phyloP scores from a whole-genome alignment of 1,139 yeast genomes.

The Candida pseudoviswanathii region DNA sequence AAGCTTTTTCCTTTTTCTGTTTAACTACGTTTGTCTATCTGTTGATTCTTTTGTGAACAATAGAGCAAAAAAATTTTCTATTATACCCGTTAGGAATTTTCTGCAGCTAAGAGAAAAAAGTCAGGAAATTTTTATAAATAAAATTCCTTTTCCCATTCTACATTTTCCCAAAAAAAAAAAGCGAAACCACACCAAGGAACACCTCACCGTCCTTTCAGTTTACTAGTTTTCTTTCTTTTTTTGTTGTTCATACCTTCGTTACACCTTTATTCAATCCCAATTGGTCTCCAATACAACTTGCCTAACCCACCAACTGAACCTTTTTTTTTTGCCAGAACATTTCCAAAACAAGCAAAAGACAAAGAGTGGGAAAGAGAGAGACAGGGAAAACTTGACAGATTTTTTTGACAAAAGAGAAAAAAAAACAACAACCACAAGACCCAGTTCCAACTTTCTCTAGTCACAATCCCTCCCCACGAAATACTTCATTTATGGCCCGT shows the following conservation, averaged over 20 bases:
- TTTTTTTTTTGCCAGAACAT: conserved; percentile 1
- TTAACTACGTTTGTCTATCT: neutral
- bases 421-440: neutral
- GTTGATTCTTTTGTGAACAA: too few relatives aligned
- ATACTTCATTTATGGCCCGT: conserved; percentile 14
- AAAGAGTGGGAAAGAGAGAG: neutral
- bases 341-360: conserved; percentile 1
- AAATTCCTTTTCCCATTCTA: neutral
- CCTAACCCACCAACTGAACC: neutral
- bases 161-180: neutral
- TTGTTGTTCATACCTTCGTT: neutral
- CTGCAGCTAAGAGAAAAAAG: neutral
- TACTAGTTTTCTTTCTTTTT: neutral
- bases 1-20: neutral
- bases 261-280: neutral
- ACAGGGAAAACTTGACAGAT: neutral
- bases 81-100: neutral
- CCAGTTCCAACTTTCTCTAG: neutral
- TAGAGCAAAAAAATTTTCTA: neutral
- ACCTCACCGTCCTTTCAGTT: neutral
- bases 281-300: neutral
- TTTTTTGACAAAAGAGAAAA: conserved; percentile 1
- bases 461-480: neutral
- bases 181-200: neutral
- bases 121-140: conserved; percentile 2